Base-by-base conservation (phyloP, 2,329 filamentous ascomycete genomes). In the Phyllosticta citrichinensis region DNA sequence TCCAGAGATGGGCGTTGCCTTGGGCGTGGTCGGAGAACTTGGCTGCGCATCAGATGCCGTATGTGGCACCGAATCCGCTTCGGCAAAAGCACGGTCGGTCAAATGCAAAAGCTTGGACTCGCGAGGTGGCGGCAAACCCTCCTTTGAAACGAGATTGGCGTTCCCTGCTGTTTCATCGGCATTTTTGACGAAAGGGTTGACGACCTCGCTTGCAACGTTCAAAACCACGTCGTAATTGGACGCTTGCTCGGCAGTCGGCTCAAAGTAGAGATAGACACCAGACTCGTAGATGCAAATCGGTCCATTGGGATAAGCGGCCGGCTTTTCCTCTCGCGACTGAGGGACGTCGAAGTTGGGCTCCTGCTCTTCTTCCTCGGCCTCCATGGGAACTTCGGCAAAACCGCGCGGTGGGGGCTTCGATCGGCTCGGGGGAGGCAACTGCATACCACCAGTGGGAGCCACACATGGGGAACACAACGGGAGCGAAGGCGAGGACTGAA, bases 261-360 rank as follows among this genome's bases (percentile, higher is more conserved):
- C 89, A 51, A 89, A 78, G 68, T 92, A 95, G 0, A 94, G 80
- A 69, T 86, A 91, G 8, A 95, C 85, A 53, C 87, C 83, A 62
- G 89, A 86, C 59, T 85, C 85, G 66, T 93, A 92, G 57, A 95
- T 92, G 66, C 88, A 86, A 59, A 93, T 87, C 0, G 89, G 90
- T 0, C 89, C 89, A 65, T 91, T 83, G 0, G 89, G 89, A 69
- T 95, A 95, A 1, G 88, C 88, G 17, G 89, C 88, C 0, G 88
- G 88, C 75, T 92, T 92, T 65, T 82, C 82, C 67, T 84, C 83
- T 30, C 80, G 78, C 9, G 84, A 87, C 63, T 84, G 80, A 47
- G 83, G 81, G 35, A 80, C 70, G 59, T 81, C 79, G 58, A 80
- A 80, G 61, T 80, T 80, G 50, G 76, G 77, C 62, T 80, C 77